Evolutionary conservation across 2,329 filamentous ascomycete genomes (phyloP).

Genomic region (Chalaropsis thielavioides): DNA sequence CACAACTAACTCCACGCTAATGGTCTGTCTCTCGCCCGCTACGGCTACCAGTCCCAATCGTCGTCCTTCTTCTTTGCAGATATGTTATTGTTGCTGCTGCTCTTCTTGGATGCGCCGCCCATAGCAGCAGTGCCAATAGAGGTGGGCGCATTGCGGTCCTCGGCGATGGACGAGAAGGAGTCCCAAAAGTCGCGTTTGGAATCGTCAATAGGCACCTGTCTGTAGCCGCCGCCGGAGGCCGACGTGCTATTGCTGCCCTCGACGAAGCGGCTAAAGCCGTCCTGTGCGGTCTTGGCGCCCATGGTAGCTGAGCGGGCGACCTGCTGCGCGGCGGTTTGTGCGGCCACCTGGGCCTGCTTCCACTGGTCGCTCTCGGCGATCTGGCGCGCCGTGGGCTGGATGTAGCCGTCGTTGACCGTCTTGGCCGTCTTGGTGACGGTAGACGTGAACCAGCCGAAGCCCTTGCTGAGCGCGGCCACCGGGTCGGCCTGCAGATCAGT

Average conservation of each 20-base stretch:
- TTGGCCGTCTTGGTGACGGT: constrained; percentile 84
- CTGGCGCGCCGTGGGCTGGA: constrained; percentile 73
- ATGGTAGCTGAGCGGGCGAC: constrained; percentile 51
- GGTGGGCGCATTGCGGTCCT: constrained; percentile 33
- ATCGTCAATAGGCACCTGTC: constrained; percentile 36
- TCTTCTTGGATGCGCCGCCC: constrained; percentile 20
- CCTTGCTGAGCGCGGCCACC: constrained; percentile 72
- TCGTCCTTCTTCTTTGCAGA: constrained; percentile 37
- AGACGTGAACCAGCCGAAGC: constrained; percentile 85
- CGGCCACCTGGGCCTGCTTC: constrained; percentile 33
- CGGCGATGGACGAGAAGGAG: constrained; percentile 60
- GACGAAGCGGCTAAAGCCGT: constrained; percentile 73
- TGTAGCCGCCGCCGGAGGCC: constrained; percentile 21
- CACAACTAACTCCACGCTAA: neutral
- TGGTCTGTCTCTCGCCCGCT: too few species aligned
- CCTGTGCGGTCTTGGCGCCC: constrained; percentile 61
- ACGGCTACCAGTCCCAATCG: constrained; percentile 50
- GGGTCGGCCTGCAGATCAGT: constrained; percentile 88
- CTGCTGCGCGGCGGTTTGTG: constrained; percentile 47
- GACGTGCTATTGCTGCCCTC: constrained; percentile 45
- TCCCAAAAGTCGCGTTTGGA: constrained; percentile 84
- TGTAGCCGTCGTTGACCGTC: constrained; percentile 77
- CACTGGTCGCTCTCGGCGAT: constrained; percentile 68
- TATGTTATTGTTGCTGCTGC: constrained; percentile 15
- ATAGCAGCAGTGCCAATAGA: constrained; percentile 42